phyloP scores from a whole-genome alignment of 805 yeast species.

The Zygoascus ofunaensis region DNA sequence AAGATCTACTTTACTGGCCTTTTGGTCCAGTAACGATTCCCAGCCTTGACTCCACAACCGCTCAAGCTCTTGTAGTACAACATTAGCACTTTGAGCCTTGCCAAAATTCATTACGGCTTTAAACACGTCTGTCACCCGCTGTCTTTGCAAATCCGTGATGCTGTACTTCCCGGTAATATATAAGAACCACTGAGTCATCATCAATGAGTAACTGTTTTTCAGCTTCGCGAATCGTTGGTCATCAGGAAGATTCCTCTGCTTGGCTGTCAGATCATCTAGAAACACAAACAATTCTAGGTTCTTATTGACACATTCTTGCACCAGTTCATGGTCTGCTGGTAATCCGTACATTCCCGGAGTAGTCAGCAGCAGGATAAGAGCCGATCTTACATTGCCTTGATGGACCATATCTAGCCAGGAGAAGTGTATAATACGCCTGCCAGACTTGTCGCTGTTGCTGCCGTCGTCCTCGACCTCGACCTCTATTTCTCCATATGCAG shows the following conservation, averaged over 20 bases:
- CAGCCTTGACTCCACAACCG: slow-evolving; percentile 2
- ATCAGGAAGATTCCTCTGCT: not conserved
- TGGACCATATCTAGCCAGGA: slow-evolving; percentile 3
- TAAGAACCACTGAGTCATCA: not conserved
- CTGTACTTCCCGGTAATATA: not conserved
- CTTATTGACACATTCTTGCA: not conserved
- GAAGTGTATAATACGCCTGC: too few relatives aligned
- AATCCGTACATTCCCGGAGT: slow-evolving; percentile 1
- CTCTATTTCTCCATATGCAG: not conserved
- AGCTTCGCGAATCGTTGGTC: slow-evolving; percentile 2
- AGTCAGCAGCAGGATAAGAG: not conserved
- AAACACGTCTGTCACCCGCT: not conserved
- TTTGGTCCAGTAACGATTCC: not conserved
- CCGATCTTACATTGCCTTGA: not conserved
- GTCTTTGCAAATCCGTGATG: not conserved
- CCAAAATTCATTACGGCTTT: not conserved
- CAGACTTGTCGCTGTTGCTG: too few relatives aligned
- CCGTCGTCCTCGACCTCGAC: not conserved
- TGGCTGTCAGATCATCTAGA: not conserved
- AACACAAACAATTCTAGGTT: slow-evolving; percentile 1
- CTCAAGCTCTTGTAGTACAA: not conserved
- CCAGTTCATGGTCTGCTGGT: not conserved
- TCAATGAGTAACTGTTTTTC: not conserved
- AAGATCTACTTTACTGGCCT: not conserved
- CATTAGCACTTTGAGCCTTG: slow-evolving; percentile 1